Evolutionary conservation across 768 basidiomycete species (phyloP).

Genomic region (Coprinopsis cinerea): DNA sequence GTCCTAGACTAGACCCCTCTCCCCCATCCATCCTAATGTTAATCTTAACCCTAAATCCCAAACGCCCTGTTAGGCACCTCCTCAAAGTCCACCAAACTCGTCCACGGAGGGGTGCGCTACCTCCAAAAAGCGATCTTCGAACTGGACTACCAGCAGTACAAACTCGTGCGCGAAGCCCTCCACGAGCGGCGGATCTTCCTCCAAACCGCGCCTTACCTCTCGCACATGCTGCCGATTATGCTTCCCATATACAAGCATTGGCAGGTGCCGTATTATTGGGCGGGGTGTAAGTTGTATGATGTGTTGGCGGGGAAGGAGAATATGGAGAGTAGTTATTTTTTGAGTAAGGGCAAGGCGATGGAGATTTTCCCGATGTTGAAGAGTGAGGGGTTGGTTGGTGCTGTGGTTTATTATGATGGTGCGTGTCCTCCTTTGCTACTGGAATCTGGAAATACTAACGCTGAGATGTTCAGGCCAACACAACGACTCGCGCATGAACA

Average conservation of each 20-base stretch:
- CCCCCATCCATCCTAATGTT: not conserved
- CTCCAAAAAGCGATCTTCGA: conserved; percentile 95
- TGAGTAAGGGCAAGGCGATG: conserved; percentile 89
- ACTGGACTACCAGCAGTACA: conserved; percentile 94
- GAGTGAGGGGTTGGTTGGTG: conserved; percentile 84
- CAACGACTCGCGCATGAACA: conserved; percentile 98
- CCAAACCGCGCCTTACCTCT: conserved; percentile 92
- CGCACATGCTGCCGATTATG: conserved; percentile 93
- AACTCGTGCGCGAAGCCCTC: conserved; percentile 92
- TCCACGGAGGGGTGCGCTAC: conserved; percentile 96
- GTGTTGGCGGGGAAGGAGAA: conserved; percentile 92
- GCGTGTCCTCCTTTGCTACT: conserved; percentile 18
- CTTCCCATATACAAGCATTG: conserved; percentile 97
- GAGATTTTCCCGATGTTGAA: conserved; percentile 98
- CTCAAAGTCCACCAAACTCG: conserved; percentile 96
- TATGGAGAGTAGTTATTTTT: conserved; percentile 92
- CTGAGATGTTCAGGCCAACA: conserved; percentile 71
- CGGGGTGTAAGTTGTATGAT: conserved; percentile 96
- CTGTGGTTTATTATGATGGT: conserved; percentile 98
- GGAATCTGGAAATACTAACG: not conserved
- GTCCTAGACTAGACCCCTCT: conserved; percentile 14
- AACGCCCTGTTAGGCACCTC: conserved; percentile 64
- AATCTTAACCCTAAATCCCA: too few species aligned
- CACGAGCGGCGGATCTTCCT: conserved; percentile 92
- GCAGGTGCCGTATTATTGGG: conserved; percentile 96